Conservation (phyloP, 2,329 filamentous ascomycete genomes). For the Exophiala xenobiotica region DNA sequence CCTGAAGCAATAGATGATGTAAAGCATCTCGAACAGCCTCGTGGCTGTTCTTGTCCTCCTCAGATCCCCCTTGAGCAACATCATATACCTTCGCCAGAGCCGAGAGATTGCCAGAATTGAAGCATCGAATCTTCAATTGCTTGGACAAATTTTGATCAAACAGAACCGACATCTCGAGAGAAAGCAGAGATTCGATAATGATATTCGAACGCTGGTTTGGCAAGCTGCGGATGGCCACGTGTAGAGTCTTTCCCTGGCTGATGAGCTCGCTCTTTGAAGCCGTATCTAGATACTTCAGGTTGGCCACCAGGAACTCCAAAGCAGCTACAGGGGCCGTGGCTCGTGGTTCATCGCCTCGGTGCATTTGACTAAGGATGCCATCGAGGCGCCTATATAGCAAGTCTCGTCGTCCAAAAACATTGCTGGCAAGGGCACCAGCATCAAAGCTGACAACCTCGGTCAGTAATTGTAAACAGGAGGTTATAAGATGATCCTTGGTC, state of each 20-base stretch:
- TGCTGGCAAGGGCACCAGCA: slow-evolving; percentile 74
- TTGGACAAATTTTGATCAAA: slow-evolving; percentile 71
- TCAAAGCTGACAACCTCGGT: slow-evolving; percentile 84
- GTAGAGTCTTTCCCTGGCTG: slow-evolving; percentile 67
- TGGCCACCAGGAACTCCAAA: slow-evolving; percentile 74
- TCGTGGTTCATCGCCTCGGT: slow-evolving; percentile 58
- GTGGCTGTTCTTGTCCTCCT: slow-evolving; percentile 38
- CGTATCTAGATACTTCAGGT: slow-evolving; percentile 73
- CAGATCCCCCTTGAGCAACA: slow-evolving; percentile 47
- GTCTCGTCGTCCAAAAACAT: slow-evolving; percentile 74
- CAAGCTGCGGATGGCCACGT: slow-evolving; percentile 72
- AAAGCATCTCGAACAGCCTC: slow-evolving; percentile 64
- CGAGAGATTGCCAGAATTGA: slow-evolving; percentile 72
- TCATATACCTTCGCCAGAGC: slow-evolving; percentile 71
- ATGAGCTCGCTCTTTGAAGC: slow-evolving; percentile 80
- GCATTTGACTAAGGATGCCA: slow-evolving; percentile 72
- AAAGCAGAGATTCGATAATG: slow-evolving; percentile 70
- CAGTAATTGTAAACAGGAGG: slow-evolving; percentile 79
- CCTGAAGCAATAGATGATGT: slow-evolving; percentile 71
- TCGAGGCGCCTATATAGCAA: slow-evolving; percentile 78
- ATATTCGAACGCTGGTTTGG: slow-evolving; percentile 74
- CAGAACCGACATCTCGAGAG: slow-evolving; percentile 69
- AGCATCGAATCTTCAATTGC: slow-evolving; percentile 69
- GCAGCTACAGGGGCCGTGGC: slow-evolving; percentile 77
- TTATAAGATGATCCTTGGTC: slow-evolving; percentile 82